Evolutionary conservation across 495 filamentous ascomycete genomes (phyloP).

Genomic region (Aspergillus haitiensis): DNA sequence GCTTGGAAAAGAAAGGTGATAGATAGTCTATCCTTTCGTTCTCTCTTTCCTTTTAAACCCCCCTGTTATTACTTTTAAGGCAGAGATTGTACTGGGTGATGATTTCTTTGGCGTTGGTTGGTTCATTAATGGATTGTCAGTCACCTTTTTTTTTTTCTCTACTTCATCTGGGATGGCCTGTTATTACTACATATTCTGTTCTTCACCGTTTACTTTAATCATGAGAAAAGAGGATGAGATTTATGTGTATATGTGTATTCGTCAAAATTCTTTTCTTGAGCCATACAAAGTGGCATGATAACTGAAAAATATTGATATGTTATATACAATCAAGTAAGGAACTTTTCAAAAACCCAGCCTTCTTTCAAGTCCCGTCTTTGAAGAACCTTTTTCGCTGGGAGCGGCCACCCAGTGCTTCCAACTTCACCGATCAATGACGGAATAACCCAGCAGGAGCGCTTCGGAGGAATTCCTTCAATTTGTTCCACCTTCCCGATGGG

Average conservation of each 20-base stretch:
- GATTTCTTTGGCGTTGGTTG: too few species aligned
- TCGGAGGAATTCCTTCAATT: conserved; percentile 53
- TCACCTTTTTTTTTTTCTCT: too few species aligned
- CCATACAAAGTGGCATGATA: too few species aligned
- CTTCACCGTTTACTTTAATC: conserved; percentile 11
- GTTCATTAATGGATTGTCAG: too few species aligned
- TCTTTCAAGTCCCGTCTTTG: conserved; percentile 70
- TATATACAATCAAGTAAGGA: conserved; percentile 41
- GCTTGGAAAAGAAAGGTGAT: conserved; percentile 22
- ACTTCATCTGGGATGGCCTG: too few species aligned
- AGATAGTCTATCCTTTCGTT: conserved; percentile 1
- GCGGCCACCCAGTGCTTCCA: conserved; percentile 73
- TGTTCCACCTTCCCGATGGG: conserved; percentile 77
- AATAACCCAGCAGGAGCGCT: conserved; percentile 79
- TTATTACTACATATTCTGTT: background rate
- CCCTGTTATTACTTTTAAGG: too few species aligned
- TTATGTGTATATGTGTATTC: conserved; percentile 12
- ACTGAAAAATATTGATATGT: conserved; percentile 20
- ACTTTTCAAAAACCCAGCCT: conserved; percentile 77
- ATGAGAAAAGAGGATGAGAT: background rate
- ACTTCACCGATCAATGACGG: conserved; percentile 68
- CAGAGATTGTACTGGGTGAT: too few species aligned
- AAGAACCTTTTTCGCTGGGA: conserved; percentile 77
- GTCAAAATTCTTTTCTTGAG: conserved; percentile 9
- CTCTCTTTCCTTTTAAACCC: conserved; percentile 8